These are phyloP conservation scores for Eimeria mitis DNA, from an alignment of 169 alveolate genomes.

Conservation along the genomic window DNA sequence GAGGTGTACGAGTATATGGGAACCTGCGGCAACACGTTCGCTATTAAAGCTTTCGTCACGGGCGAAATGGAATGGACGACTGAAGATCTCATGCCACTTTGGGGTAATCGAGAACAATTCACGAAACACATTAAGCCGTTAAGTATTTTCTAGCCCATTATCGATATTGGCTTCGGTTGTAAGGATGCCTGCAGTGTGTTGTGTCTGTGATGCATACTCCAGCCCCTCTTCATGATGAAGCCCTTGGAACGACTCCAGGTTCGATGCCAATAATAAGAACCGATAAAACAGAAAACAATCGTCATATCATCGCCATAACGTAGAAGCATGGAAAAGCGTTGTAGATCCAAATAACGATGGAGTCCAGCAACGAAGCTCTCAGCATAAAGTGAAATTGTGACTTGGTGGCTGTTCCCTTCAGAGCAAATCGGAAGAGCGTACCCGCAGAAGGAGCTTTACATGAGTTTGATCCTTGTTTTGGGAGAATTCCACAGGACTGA, in stretches of 20 bases:
- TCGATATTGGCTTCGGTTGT: not conserved
- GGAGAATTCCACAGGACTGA: slow-evolving; percentile 17
- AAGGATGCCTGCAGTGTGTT: not conserved
- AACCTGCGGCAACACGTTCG: slow-evolving; percentile 23
- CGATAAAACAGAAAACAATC: not conserved
- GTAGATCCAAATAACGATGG: not conserved
- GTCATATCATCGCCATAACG: not conserved
- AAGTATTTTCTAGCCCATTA: not conserved
- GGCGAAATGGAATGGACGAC: slow-evolving; percentile 41
- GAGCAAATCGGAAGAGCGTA: slow-evolving; percentile 30
- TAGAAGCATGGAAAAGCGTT: not conserved
- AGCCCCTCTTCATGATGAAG: slow-evolving; percentile 36
- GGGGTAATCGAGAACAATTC: slow-evolving; percentile 17
- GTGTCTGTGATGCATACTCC: slow-evolving; percentile 18
- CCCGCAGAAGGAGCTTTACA: slow-evolving; percentile 52
- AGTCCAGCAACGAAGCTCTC: not conserved
- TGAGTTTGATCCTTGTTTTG: slow-evolving; percentile 23
- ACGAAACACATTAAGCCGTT: not conserved
- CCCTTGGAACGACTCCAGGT: slow-evolving; percentile 60
- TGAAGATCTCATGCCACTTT: slow-evolving; percentile 59
- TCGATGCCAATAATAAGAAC: not conserved
- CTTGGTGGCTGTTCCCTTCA: slow-evolving; percentile 19
- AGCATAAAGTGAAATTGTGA: not conserved
- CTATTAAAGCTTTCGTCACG: slow-evolving; percentile 23
- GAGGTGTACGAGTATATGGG: slow-evolving; percentile 73